These are phyloP conservation scores for Zygosaccharomyces pseudobailii DNA, from an alignment of 1,139 yeast species.

Conservation along the genomic window DNA sequence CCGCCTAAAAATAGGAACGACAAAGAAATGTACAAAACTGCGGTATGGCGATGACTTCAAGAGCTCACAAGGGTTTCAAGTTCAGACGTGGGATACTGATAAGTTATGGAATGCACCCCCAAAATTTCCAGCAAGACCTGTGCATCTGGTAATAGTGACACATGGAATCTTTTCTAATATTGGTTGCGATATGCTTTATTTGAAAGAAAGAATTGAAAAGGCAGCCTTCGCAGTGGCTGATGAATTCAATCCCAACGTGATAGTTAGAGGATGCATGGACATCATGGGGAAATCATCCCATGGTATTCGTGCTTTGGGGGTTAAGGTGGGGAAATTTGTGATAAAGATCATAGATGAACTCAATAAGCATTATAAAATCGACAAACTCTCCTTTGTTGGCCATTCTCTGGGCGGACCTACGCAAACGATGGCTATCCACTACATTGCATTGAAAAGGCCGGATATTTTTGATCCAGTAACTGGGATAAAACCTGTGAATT, in stretches of 20 bases:
- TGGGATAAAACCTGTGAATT: conserved; percentile 48
- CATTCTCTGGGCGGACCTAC: conserved; percentile 66
- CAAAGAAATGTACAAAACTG: conserved; percentile 16
- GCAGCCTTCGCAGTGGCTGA: conserved; percentile 21
- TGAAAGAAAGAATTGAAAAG: conserved; percentile 53
- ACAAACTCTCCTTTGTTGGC: conserved; percentile 55
- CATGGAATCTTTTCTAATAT: conserved; percentile 67
- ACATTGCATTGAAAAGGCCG: conserved; percentile 46
- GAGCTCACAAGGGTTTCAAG: conserved; percentile 27
- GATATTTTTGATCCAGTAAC: conserved; percentile 43
- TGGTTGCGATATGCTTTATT: conserved; percentile 57
- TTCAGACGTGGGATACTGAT: conserved; percentile 43
- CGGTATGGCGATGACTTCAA: conserved; percentile 8
- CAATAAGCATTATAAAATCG: conserved; percentile 38
- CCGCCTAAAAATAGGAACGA: conserved; percentile 29
- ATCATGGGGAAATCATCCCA: conserved; percentile 60
- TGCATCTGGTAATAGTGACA: conserved; percentile 56
- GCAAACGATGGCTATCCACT: conserved; percentile 59
- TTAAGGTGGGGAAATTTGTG: conserved; percentile 54
- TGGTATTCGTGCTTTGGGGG: conserved; percentile 58
- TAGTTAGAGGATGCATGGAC: conserved; percentile 55
- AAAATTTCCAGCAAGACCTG: conserved; percentile 40
- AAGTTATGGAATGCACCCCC: conserved; percentile 52
- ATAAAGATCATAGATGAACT: conserved; percentile 42
- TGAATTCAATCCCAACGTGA: conserved; percentile 38